Conservation (phyloP, 106 monocot species). For the Narthecium ossifragum region DNA sequence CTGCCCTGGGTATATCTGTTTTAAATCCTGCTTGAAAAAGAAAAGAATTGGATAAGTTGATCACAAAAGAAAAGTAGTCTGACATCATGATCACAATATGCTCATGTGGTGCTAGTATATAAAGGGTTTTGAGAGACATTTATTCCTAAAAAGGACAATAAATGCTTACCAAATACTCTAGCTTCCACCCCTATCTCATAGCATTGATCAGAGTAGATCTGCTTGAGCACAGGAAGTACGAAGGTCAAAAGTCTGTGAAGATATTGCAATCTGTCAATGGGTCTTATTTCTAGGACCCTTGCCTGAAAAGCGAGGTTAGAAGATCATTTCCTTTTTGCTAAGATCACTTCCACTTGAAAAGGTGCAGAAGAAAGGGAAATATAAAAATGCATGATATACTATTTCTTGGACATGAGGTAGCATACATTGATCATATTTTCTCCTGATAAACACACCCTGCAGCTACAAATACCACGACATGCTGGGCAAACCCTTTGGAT, state of each 20-base stretch:
- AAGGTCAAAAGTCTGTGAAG: constrained; percentile 73
- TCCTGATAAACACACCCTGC: constrained; percentile 62
- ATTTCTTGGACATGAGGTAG: no score
- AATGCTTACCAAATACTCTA: constrained; percentile 47
- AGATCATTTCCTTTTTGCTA: not conserved
- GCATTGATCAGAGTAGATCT: constrained; percentile 73
- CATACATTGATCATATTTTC: constrained; percentile 83
- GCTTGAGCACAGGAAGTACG: constrained; percentile 71
- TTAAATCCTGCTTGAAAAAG: constrained; percentile 44
- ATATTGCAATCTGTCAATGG: constrained; percentile 63
- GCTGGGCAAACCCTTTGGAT: constrained; percentile 72
- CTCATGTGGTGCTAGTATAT: no score
- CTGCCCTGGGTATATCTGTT: constrained; percentile 73
- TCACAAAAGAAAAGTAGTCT: no score
- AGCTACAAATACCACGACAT: constrained; percentile 88
- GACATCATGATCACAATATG: no score
- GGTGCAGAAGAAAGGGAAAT: not conserved
- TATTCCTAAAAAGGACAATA: not conserved
- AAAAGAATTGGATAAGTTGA: constrained; percentile 1
- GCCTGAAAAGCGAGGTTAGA: constrained; percentile 35
- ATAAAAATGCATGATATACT: not conserved
- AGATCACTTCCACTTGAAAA: not conserved
- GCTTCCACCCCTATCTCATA: constrained; percentile 75
- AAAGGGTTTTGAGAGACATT: not conserved
- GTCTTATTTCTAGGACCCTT: constrained; percentile 59